phyloP scores from a whole-genome alignment of 805 yeast species.

The Myxozyma kluyveri region DNA sequence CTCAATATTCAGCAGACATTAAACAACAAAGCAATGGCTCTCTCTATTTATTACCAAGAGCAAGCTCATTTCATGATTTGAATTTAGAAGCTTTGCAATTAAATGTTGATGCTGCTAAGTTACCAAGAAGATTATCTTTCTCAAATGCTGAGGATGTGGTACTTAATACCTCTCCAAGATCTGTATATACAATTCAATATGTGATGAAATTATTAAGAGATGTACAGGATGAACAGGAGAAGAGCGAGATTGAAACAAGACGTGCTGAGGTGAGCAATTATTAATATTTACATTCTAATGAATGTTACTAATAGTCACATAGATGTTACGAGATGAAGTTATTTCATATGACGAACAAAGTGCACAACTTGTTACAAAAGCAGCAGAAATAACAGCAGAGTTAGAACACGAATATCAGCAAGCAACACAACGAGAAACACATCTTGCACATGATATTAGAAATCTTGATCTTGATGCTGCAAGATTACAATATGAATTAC shows the following conservation, averaged over 20 bases:
- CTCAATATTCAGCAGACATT: too few relatives aligned
- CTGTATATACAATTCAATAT: conserved; percentile 16
- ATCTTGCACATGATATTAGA: conserved; percentile 38
- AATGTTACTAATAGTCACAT: too few relatives aligned
- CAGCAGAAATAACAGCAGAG: conserved; percentile 17
- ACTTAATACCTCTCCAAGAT: conserved; percentile 27
- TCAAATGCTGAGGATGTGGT: conserved; percentile 37
- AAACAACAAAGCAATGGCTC: too few relatives aligned
- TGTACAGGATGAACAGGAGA: conserved; percentile 35
- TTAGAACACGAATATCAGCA: conserved; percentile 18
- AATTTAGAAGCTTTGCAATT: too few relatives aligned
- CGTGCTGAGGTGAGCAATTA: conserved; percentile 20
- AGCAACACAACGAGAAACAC: conserved; percentile 30
- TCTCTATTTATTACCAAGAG: too few relatives aligned
- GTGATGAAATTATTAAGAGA: conserved; percentile 13
- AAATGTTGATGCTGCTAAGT: too few relatives aligned
- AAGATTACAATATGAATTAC: conserved; percentile 61
- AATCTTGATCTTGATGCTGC: conserved; percentile 59
- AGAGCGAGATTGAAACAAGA: conserved; percentile 12
- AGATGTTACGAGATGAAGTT: conserved; percentile 1
- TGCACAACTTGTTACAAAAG: neutral
- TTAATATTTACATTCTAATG: neutral
- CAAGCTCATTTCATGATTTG: too few relatives aligned
- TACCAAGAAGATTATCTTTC: conserved; percentile 44
- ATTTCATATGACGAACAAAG: neutral